These are phyloP conservation scores for Oryza rufipogon DNA, from an alignment of 176 grass and related monocot species.

Conservation along the genomic window DNA sequence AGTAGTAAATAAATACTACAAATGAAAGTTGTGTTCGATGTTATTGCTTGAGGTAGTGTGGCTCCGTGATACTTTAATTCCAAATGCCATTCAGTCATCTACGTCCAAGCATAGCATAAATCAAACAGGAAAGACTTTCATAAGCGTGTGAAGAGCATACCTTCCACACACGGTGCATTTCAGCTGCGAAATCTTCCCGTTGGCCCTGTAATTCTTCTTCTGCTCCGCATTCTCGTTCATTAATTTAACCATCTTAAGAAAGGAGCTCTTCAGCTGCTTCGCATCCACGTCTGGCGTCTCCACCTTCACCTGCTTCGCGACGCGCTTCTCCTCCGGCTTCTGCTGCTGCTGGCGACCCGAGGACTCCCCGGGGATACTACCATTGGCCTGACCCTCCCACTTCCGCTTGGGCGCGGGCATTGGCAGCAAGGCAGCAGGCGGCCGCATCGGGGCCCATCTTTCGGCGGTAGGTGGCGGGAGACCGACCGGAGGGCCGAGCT, in stretches of 20 bases:
- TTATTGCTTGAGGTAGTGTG: neutral
- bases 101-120: slow-evolving; percentile 14
- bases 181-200: slow-evolving; percentile 66
- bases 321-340: slow-evolving; percentile 32
- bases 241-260: slow-evolving; percentile 80
- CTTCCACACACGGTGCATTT: slow-evolving; percentile 78
- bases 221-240: slow-evolving; percentile 60
- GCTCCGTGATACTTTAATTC: neutral
- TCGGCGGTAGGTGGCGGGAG: neutral
- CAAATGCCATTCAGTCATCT: neutral
- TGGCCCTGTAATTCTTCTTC: slow-evolving; percentile 77
- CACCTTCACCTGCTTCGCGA: slow-evolving; percentile 51
- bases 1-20: slow-evolving; percentile 12
- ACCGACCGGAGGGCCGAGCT: slow-evolving; percentile 18
- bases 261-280: slow-evolving; percentile 65
- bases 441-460: slow-evolving; percentile 5
- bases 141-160: slow-evolving; percentile 44
- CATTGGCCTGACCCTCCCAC: slow-evolving; percentile 57
- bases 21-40: neutral
- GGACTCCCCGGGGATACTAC: slow-evolving; percentile 3
- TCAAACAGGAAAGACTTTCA: neutral
- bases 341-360: slow-evolving; percentile 39
- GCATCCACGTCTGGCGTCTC: slow-evolving; percentile 44
- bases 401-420: slow-evolving; percentile 38
- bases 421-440: neutral